Conservation (phyloP, 345 rosid genomes). For the Conringia planisiliqua region DNA sequence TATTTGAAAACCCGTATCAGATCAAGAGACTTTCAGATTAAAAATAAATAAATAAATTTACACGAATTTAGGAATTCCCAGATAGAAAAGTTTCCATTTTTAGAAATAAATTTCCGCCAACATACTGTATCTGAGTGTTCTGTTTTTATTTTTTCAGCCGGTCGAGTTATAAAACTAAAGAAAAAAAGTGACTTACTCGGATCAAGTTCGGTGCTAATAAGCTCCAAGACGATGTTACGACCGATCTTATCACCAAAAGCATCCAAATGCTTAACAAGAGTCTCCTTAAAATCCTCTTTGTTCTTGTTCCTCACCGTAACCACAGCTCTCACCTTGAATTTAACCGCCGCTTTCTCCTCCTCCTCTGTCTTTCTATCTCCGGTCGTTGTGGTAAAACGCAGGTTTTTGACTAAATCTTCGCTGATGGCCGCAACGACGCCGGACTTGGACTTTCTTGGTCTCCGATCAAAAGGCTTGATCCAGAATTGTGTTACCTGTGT, state of each 20-base stretch:
- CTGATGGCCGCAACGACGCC: constrained; percentile 51
- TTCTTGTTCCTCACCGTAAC: constrained; percentile 69
- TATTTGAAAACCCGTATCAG: not conserved
- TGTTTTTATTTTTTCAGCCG: not conserved
- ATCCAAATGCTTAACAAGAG: constrained; percentile 65
- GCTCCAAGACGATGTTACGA: constrained; percentile 74
- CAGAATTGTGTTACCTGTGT: not conserved
- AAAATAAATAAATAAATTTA: not conserved
- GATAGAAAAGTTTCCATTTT: not conserved
- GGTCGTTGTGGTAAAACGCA: constrained; percentile 6
- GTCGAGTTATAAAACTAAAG: not conserved
- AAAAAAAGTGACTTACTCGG: constrained; percentile 55
- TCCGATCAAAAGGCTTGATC: constrained; percentile 11
- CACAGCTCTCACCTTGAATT: constrained; percentile 70
- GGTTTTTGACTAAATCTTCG: constrained; percentile 55
- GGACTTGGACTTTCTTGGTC: constrained; percentile 14
- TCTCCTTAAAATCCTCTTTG: constrained; percentile 75
- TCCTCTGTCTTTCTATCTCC: constrained; percentile 18
- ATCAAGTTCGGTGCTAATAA: constrained; percentile 71
- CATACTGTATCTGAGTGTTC: not conserved
- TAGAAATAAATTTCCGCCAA: not conserved
- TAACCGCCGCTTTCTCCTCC: constrained; percentile 38
- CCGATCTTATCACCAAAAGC: constrained; percentile 69
- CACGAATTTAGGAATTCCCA: not conserved
- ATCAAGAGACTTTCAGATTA: not conserved